phyloP scores from a whole-genome alignment of 2,329 filamentous ascomycete species.

The Alternaria panax region DNA sequence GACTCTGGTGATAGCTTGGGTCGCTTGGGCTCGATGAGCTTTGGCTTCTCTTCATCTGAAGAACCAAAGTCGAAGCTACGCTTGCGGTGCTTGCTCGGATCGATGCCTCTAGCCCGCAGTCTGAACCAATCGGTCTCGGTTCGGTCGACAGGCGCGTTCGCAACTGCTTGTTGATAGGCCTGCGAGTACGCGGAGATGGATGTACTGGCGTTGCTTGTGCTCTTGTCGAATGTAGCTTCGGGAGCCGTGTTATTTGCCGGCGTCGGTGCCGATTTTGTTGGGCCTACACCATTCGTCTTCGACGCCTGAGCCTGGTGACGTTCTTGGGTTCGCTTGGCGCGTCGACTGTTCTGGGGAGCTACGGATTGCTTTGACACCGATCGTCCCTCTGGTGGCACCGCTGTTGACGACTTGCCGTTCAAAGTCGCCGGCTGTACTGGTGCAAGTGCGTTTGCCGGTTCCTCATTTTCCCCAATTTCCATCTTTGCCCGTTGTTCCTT shows the following conservation, averaged over 20 bases:
- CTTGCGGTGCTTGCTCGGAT: conserved; percentile 45
- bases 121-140: conserved; percentile 61
- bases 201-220: conserved; percentile 3
- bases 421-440: background rate
- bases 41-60: conserved; percentile 32
- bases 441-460: conserved; percentile 3
- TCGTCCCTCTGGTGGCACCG: conserved; percentile 7
- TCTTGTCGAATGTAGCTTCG: conserved; percentile 8
- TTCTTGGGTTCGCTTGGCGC: conserved; percentile 29
- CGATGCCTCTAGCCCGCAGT: conserved; percentile 58
- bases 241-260: background rate
- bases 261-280: background rate
- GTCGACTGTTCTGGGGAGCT: conserved; percentile 25
- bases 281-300: background rate
- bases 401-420: conserved; percentile 8
- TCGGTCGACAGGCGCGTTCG: conserved; percentile 48
- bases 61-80: conserved; percentile 38
- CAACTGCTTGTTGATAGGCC: conserved; percentile 28
- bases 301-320: conserved; percentile 10
- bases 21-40: conserved; percentile 33
- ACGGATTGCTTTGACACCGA: conserved; percentile 17
- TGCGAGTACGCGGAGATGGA: conserved; percentile 31
- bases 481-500: conserved; percentile 29
- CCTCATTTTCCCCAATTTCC: conserved; percentile 13
- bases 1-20: conserved; percentile 19